Evolutionary conservation across 441 rosid species (phyloP), one percentile per base, ranked within the genome.

Genomic region (Monsonia emarginata): DNA sequence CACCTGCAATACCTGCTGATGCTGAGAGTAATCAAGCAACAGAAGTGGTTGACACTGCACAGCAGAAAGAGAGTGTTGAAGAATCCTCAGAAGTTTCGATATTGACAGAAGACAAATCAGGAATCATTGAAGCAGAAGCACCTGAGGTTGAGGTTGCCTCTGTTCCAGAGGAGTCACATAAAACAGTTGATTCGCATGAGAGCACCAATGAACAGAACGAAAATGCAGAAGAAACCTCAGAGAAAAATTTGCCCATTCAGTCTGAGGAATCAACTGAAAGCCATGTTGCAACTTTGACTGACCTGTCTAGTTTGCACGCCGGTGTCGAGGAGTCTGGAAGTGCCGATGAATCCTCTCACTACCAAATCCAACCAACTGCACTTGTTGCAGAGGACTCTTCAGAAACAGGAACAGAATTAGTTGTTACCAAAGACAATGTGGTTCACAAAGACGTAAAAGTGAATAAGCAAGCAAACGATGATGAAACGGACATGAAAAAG

Each of bases 301-400:
- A 82, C 73, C 63, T 72, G 50, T 81, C 88, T 66, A 76, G 48
- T 77, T 75, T 75, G 61, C 81, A 68, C 32, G 36, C 18, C 31
- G 56, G 75, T 34, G 54, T 56, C 28, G 59, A 73, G 40, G 90
- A 78, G 80, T 52, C 64, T 32, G 73, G 74, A 63, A 70, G 44
- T 73, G 70, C 74, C 65, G 54, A 18, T 61, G 86, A 80, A 74
- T 52, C 73, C 76, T 73, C 84, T 66, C 14, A 52, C 44, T 67
- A 65, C 25, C 14, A 21, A 38, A 68, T 75, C 26, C 24, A 32
- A 61, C 66, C 79, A 31, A 21, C 67, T 69, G 77, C 71, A 61
- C 70, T 71, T 74, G 71, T 83, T 60, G 75, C 84, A 58, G 83
- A 71, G 56, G 86, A 79, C 65, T 68, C 65, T 77, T 74, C 84